Conservation (phyloP, 2,329 filamentous ascomycete species). For the Phialocephala sp. region DNA sequence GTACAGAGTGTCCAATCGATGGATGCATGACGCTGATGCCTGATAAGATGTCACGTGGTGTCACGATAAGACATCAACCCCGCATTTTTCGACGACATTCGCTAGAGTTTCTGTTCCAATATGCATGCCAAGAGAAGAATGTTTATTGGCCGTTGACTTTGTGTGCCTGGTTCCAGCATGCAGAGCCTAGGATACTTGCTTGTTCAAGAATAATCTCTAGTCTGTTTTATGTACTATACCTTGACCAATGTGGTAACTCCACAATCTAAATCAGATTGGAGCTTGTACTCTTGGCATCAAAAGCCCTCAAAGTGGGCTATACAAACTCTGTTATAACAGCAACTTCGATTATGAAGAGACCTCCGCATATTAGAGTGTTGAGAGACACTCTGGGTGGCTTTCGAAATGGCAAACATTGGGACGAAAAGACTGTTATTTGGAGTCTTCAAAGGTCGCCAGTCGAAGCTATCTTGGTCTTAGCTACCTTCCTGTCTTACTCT, state of each 20-base stretch:
- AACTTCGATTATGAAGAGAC: not conserved
- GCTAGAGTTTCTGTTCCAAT: not conserved
- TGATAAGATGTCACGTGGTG: not conserved
- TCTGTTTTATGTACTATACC: not conserved
- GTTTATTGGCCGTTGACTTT: not conserved
- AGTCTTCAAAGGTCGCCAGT: not conserved
- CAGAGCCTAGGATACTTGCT: not conserved
- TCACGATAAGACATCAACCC: not conserved
- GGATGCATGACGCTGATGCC: slow-evolving; percentile 12
- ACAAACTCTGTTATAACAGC: not conserved
- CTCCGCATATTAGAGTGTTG: too few species aligned
- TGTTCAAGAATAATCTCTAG: not conserved
- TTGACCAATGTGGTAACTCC: not conserved
- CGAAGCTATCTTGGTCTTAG: not conserved
- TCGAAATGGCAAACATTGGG: not conserved
- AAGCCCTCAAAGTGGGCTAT: not conserved
- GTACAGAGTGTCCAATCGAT: not conserved
- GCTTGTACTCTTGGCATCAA: not conserved
- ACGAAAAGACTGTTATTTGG: not conserved
- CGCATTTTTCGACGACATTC: not conserved
- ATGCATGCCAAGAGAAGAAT: not conserved
- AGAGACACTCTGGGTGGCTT: not conserved
- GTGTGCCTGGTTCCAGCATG: not conserved
- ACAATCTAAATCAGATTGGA: not conserved
- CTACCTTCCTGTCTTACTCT: not conserved